Percentiles rank a stretch among this genome's conserved stretches.
Evolutionary conservation across 163 green algal genomes (phyloP).

Genomic region (Dunaliella salina): DNA sequence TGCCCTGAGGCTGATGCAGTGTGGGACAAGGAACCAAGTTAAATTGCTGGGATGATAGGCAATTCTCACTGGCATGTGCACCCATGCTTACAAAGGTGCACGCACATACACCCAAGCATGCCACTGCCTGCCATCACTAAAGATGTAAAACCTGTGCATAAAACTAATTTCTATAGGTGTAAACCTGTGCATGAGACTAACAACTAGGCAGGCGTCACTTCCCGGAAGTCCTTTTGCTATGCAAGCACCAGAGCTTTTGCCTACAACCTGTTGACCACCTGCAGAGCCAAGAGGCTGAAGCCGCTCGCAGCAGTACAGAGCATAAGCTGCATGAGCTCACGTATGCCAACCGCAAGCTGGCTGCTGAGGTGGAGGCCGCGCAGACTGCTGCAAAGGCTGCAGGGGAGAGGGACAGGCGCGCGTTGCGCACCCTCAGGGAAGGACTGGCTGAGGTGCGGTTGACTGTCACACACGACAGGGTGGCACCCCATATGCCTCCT

Average conservation of each 20-base stretch:
- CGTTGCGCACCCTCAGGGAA: slow-evolving; percentile 35
- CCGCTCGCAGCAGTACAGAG: slow-evolving; percentile 8
- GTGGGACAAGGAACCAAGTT: no score
- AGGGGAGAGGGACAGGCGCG: slow-evolving; percentile 21
- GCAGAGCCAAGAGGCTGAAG: slow-evolving; percentile 38
- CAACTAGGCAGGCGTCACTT: background rate
- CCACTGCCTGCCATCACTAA: background rate
- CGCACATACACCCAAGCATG: background rate
- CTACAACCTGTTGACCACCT: background rate
- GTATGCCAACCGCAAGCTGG: slow-evolving; percentile 56
- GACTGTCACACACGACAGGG: no score
- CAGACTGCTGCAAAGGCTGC: slow-evolving; percentile 22
- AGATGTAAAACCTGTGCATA: background rate
- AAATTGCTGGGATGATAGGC: no score
- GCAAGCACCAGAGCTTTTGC: background rate
- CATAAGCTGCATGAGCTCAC: slow-evolving; percentile 29
- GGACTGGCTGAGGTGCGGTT: slow-evolving; percentile 34
- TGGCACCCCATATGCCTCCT: no score
- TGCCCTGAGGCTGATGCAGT: no score
- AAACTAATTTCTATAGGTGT: background rate
- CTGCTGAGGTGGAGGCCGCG: slow-evolving; percentile 35
- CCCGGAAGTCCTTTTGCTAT: background rate
- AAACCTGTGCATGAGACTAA: background rate
- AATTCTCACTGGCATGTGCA: no score
- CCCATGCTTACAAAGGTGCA: background rate